Evolutionary conservation across 2,329 filamentous ascomycete genomes (phyloP).

Genomic region (Diaporthe nobilis): DNA sequence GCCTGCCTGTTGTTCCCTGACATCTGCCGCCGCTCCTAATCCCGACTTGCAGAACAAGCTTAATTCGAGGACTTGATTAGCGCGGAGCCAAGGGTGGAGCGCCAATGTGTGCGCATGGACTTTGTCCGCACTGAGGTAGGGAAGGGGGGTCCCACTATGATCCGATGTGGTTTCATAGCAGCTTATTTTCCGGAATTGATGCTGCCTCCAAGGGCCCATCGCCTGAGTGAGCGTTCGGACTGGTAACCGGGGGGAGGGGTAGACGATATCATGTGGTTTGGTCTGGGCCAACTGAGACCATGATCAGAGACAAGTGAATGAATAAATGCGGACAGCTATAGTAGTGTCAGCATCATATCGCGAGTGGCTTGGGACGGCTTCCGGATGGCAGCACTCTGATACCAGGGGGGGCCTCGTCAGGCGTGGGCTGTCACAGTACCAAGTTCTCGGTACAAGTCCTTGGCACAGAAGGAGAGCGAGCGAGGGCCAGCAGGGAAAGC

Average conservation of each 20-base stretch:
- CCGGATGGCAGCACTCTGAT: conserved; percentile 30
- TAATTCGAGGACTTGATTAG: conserved; percentile 41
- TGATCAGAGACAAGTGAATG: not conserved
- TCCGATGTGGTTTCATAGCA: conserved; percentile 37
- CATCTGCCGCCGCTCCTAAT: conserved; percentile 26
- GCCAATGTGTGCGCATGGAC: conserved; percentile 19
- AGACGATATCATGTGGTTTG: not conserved
- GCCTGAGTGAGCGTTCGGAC: not conserved
- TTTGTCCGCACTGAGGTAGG: not conserved
- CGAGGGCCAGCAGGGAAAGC: not conserved
- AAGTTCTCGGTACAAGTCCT: conserved; percentile 29
- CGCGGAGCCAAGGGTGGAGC: conserved; percentile 36
- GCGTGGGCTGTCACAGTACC: conserved; percentile 20
- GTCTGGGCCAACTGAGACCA: not conserved
- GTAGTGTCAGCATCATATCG: conserved; percentile 19
- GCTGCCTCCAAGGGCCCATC: not conserved
- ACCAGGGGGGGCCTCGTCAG: conserved; percentile 9
- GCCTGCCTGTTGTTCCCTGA: not conserved
- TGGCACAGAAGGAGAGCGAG: not conserved
- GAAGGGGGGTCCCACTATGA: conserved; percentile 15
- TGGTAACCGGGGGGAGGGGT: not conserved
- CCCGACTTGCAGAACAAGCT: conserved; percentile 41
- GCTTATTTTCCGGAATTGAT: conserved; percentile 14
- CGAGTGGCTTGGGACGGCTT: conserved; percentile 16
- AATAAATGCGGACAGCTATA: not conserved